Conservation (phyloP, 2,329 filamentous ascomycete species). For the Sarocladium brachiariae region DNA sequence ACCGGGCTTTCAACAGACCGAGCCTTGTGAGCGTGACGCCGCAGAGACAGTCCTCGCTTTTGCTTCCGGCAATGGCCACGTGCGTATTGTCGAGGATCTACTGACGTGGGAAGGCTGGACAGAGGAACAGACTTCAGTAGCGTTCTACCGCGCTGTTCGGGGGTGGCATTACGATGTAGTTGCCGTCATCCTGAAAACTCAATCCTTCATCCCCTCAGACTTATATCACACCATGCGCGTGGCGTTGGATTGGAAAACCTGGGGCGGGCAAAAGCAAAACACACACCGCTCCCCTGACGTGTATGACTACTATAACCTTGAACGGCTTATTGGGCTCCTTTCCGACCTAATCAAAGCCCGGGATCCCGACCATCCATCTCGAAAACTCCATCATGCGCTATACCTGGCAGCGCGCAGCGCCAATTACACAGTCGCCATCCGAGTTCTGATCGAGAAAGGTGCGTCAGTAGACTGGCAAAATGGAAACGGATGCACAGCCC, state of each 20-base stretch:
- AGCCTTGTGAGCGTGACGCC: neutral
- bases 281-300: neutral
- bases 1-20: neutral
- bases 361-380: conserved; percentile 13
- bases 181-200: conserved; percentile 10
- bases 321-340: conserved; percentile 14
- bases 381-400: conserved; percentile 6
- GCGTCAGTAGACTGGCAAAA: conserved; percentile 16
- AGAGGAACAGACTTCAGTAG: neutral
- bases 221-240: neutral
- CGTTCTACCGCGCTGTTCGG: neutral
- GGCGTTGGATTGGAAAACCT: neutral
- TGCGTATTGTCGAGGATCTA: conserved; percentile 13
- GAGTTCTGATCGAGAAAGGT: conserved; percentile 19
- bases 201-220: conserved; percentile 4
- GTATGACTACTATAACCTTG: conserved; percentile 14
- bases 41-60: neutral
- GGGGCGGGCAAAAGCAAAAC: neutral
- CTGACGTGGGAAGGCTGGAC: conserved; percentile 15
- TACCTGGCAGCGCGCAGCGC: conserved; percentile 7
- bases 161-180: conserved; percentile 14
- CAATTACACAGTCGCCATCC: conserved; percentile 15
- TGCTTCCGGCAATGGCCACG: conserved; percentile 14
- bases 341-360: conserved; percentile 16
- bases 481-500: conserved; percentile 13